Conservation (phyloP, 257 asterid genomes). For the Gardenia jasminoides region DNA sequence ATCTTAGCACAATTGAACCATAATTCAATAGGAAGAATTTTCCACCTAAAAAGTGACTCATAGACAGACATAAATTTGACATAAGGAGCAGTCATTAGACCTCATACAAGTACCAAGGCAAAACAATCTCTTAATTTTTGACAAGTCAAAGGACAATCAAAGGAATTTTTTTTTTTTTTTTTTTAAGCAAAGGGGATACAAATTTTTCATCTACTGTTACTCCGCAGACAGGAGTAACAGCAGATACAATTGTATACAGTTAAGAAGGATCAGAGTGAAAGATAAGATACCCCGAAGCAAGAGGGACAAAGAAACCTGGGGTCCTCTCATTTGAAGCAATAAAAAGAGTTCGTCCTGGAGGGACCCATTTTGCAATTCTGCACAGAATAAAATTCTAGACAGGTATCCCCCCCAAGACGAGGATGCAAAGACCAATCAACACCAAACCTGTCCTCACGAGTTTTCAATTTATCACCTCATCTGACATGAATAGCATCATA, state of each 20-base stretch:
- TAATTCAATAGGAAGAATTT: not conserved
- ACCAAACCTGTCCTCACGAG: slow-evolving; percentile 85
- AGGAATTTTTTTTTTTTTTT: too few relatives aligned
- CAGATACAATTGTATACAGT: not conserved
- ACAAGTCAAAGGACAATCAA: too few relatives aligned
- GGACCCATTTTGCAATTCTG: slow-evolving; percentile 77
- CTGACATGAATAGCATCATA: slow-evolving; percentile 97
- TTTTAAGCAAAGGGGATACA: too few relatives aligned
- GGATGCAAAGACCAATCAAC: slow-evolving; percentile 76
- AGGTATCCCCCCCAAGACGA: slow-evolving; percentile 91
- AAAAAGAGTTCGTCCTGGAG: slow-evolving; percentile 72
- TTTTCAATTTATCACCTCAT: slow-evolving; percentile 85
- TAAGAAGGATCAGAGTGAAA: not conserved
- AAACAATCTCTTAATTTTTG: too few relatives aligned
- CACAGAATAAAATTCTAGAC: slow-evolving; percentile 81
- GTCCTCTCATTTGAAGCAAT: slow-evolving; percentile 90
- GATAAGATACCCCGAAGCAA: too few relatives aligned
- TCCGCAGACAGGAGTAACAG: too few relatives aligned
- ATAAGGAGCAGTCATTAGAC: too few relatives aligned
- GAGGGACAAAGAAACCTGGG: slow-evolving; percentile 42
- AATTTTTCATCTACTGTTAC: not conserved
- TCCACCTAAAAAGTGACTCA: too few relatives aligned
- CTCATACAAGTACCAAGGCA: too few relatives aligned
- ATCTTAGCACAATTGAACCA: not conserved
- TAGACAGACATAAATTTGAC: too few relatives aligned